phyloP scores from a whole-genome alignment of 2,329 filamentous ascomycete species.

The Ceratocystiopsis minuta region DNA sequence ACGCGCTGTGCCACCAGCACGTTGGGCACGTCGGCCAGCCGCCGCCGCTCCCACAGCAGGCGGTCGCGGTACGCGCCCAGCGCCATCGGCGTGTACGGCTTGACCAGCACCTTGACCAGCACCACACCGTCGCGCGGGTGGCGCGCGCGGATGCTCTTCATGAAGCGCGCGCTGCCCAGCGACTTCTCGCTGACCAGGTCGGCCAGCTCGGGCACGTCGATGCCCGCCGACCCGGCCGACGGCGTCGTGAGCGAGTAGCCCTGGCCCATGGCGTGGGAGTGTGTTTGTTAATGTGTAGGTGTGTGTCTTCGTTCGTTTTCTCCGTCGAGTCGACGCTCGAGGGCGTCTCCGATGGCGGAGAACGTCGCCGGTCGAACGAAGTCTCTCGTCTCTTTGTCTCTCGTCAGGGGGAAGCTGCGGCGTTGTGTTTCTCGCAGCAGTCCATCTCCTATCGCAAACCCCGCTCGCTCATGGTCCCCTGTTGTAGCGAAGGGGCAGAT shows the following conservation, averaged over 20 bases:
- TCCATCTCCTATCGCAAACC: too few species aligned
- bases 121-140: constrained; percentile 71
- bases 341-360: too few species aligned
- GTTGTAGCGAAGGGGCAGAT: too few species aligned
- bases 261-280: constrained; percentile 57
- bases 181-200: constrained; percentile 87
- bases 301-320: too few species aligned
- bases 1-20: constrained; percentile 79
- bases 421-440: too few species aligned
- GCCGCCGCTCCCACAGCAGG: constrained; percentile 67
- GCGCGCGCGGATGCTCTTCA: constrained; percentile 86
- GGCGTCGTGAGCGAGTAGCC: constrained; percentile 87
- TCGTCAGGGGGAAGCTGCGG: too few species aligned
- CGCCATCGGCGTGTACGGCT: constrained; percentile 69
- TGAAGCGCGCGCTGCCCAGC: constrained; percentile 79
- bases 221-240: constrained; percentile 77
- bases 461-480: too few species aligned
- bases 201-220: constrained; percentile 80
- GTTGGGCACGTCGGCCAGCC: constrained; percentile 72
- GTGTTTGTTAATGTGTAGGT: too few species aligned
- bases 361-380: too few species aligned
- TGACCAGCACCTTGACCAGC: constrained; percentile 86
- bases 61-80: constrained; percentile 61
- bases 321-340: too few species aligned
- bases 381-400: too few species aligned